Evolutionary conservation across 2,329 filamentous ascomycete genomes (phyloP).

Genomic region (Huntiella omanensis): DNA sequence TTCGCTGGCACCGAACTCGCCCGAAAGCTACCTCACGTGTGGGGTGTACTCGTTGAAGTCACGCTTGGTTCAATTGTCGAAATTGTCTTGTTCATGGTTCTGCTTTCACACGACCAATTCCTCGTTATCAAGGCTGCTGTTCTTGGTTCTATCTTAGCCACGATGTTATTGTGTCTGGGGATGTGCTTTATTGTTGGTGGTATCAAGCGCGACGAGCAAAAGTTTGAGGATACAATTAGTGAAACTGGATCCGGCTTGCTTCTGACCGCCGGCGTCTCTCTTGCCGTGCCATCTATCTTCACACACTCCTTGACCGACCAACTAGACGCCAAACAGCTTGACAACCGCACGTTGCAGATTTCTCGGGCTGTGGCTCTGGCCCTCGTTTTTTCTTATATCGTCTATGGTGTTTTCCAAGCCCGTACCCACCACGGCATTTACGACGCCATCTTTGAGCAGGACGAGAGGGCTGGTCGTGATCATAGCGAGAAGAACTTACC

Average conservation of each 20-base stretch:
- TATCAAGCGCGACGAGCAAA: slow-evolving; percentile 44
- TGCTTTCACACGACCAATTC: slow-evolving; percentile 38
- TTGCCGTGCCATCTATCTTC: slow-evolving; percentile 36
- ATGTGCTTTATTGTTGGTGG: slow-evolving; percentile 66
- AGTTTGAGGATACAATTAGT: slow-evolving; percentile 56
- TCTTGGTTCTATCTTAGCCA: slow-evolving; percentile 65
- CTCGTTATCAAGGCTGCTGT: slow-evolving; percentile 71
- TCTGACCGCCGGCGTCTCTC: slow-evolving; percentile 40
- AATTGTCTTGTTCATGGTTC: slow-evolving; percentile 63
- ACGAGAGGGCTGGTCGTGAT: slow-evolving; percentile 50
- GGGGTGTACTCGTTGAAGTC: slow-evolving; percentile 43
- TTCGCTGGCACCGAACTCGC: slow-evolving; percentile 49
- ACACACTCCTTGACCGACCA: slow-evolving; percentile 23
- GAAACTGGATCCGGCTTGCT: slow-evolving; percentile 64
- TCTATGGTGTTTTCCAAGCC: slow-evolving; percentile 57
- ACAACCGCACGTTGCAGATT: slow-evolving; percentile 38
- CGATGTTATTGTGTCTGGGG: slow-evolving; percentile 62
- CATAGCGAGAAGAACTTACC: slow-evolving; percentile 33
- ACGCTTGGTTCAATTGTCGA: slow-evolving; percentile 55
- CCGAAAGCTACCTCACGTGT: slow-evolving; percentile 56
- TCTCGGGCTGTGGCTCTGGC: slow-evolving; percentile 54
- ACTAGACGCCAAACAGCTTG: slow-evolving; percentile 22
- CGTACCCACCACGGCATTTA: slow-evolving; percentile 60
- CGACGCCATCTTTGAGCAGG: slow-evolving; percentile 50
- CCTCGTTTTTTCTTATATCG: slow-evolving; percentile 47